Evolutionary conservation across 2,329 filamentous ascomycete species (phyloP).

Genomic region (Corinectria fuckeliana): DNA sequence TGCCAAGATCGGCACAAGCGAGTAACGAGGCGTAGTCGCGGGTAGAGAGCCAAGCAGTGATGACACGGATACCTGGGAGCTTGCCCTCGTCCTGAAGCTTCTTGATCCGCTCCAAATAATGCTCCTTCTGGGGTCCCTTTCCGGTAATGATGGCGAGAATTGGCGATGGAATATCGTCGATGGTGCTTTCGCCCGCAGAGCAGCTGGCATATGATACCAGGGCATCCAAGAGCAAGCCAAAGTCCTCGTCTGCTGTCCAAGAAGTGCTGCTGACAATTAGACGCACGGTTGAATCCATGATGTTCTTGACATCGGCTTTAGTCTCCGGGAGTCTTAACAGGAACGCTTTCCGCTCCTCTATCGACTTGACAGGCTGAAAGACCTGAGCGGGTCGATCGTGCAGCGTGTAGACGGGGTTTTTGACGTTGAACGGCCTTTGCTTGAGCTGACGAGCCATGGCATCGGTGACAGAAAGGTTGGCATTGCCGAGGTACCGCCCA

Average conservation of each 20-base stretch:
- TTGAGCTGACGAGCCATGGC: conserved; percentile 82
- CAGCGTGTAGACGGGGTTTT: conserved; percentile 70
- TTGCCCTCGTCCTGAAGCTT: conserved; percentile 65
- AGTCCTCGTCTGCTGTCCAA: conserved; percentile 97
- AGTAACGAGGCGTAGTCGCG: conserved; percentile 85
- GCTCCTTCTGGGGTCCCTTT: conserved; percentile 82
- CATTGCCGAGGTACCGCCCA: conserved; percentile 69
- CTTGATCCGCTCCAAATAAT: conserved; percentile 73
- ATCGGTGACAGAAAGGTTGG: conserved; percentile 86
- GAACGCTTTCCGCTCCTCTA: conserved; percentile 60
- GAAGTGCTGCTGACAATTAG: conserved; percentile 93
- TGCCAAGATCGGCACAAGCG: conserved; percentile 84
- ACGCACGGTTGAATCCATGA: conserved; percentile 64
- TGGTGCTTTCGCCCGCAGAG: conserved; percentile 48
- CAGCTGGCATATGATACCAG: conserved; percentile 73
- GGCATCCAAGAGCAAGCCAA: conserved; percentile 83
- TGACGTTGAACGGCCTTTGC: conserved; percentile 67
- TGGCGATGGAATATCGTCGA: conserved; percentile 55
- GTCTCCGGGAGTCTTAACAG: conserved; percentile 72
- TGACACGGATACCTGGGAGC: conserved; percentile 73
- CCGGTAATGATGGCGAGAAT: conserved; percentile 94
- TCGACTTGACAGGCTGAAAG: conserved; percentile 72
- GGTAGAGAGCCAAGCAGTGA: conserved; percentile 84
- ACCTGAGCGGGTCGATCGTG: conserved; percentile 87
- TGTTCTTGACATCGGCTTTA: conserved; percentile 61